Base-by-base conservation (phyloP, 2,329 filamentous ascomycete genomes). In the Colletotrichum cuscutae region DNA sequence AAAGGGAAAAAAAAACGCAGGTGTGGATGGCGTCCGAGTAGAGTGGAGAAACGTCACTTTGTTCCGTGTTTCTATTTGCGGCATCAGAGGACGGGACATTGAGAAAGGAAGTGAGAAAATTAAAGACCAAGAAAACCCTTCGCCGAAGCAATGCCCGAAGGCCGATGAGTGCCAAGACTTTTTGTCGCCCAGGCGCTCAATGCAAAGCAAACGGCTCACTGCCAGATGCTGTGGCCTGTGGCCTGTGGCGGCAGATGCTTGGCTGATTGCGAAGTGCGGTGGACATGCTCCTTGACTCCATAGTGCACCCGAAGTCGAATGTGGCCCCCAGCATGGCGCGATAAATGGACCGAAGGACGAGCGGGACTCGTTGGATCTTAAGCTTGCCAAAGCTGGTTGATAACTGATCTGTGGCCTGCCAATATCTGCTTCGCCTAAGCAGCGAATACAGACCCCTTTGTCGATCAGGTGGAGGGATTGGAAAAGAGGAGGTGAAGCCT, bases 261-360 rank as follows among this genome's bases (percentile, higher is more conserved):
- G 65, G 65, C 69, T 53, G 42, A 54, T 6, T 19, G 52, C 56
- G 58, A 63, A n/a, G 65, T 49, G 52, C 65, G 54, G 35, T 66
- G 32, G 57, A 68, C 57, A 52, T 8, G 28, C 28, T 8, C 8
- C 28, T 30, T 30, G 28, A 30, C 28, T 30, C 28, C 28, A 30
- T 30, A 30, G 28, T 35, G 32, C 32, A 65, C 15, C 37, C 15
- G 37, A 42, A 52, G 68, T 62, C 15, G 28, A 52, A 59, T 63
- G 65, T 46, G 53, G 65, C 24, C 69, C 69, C 69, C 53, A 22
- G n/a, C 30, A 65, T 69, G 65, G 66, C 65, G 70, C 65, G 59
- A 72, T 42, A 68, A 72, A 68, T 68, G 65, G 37, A 65, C 70
- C 65, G 70, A 65, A 60, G 59, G 64, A 60, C 30, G 59, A 49